These are phyloP conservation scores for Pleurotus ostreatus DNA, from an alignment of 768 basidiomycete genomes.

Conservation along the genomic window DNA sequence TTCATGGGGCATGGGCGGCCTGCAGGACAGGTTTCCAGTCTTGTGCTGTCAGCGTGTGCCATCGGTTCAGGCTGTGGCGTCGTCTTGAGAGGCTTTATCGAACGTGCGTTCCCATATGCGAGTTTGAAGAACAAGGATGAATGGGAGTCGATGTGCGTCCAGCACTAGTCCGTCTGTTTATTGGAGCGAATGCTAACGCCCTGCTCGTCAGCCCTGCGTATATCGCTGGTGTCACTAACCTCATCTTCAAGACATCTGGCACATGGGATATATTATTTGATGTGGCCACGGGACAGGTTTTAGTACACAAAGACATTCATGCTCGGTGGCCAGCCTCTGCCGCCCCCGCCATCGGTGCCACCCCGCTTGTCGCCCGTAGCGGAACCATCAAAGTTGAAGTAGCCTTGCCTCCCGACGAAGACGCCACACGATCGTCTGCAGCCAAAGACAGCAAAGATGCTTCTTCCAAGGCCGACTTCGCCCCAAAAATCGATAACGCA, in stretches of 20 bases:
- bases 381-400: conserved; percentile 65
- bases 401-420: conserved; percentile 64
- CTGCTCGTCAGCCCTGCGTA: conserved; percentile 66
- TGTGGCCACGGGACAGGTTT: conserved; percentile 81
- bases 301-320: conserved; percentile 83
- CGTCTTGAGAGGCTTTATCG: conserved; percentile 80
- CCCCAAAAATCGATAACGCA: conserved; percentile 54
- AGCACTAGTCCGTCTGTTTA: not conserved
- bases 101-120: conserved; percentile 93
- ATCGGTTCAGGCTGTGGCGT: conserved; percentile 88
- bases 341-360: conserved; percentile 34
- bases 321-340: conserved; percentile 43
- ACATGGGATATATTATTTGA: conserved; percentile 95
- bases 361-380: conserved; percentile 43
- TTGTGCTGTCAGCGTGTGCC: conserved; percentile 92
- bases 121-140: conserved; percentile 86
- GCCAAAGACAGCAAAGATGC: conserved; percentile 40
- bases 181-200: not conserved
- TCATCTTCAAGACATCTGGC: conserved; percentile 84
- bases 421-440: conserved; percentile 41
- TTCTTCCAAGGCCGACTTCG: conserved; percentile 53
- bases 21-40: conserved; percentile 85
- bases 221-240: conserved; percentile 97
- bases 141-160: conserved; percentile 80
- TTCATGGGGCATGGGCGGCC: conserved; percentile 90